phyloP scores from a whole-genome alignment of 306 rosid genomes.

The Malus fusca region DNA sequence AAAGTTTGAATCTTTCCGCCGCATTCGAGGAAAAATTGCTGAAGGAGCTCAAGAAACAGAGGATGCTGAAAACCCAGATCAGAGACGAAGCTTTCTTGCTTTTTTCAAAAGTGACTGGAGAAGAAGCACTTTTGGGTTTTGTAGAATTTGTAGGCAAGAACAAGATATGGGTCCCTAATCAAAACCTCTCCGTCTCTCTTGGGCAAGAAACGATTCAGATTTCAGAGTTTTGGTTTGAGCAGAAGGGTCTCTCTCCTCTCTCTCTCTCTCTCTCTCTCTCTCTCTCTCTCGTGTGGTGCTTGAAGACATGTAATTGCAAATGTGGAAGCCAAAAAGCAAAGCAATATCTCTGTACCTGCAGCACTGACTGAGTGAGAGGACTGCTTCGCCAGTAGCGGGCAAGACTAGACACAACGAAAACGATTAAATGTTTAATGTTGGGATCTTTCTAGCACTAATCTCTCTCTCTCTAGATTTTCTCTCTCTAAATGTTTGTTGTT shows the following conservation, averaged over 20 bases:
- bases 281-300: background rate
- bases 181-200: background rate
- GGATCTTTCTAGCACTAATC: background rate
- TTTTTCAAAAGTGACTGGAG: slow-evolving; percentile 2
- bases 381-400: background rate
- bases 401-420: background rate
- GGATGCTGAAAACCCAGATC: slow-evolving; percentile 17
- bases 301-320: background rate
- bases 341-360: background rate
- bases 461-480: background rate
- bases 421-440: background rate
- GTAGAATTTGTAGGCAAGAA: background rate
- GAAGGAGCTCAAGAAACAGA: slow-evolving; percentile 23
- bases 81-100: background rate
- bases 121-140: background rate
- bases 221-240: background rate
- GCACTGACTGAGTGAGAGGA: background rate
- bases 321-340: background rate
- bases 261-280: slow-evolving; percentile 8
- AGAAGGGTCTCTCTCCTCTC: background rate
- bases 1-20: slow-evolving; percentile 5
- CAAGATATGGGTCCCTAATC: slow-evolving; percentile 3
- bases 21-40: background rate
- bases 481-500: background rate
- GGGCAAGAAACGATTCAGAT: no score